Conservation (phyloP, 768 basidiomycete genomes). For the Hygrophorus russula region DNA sequence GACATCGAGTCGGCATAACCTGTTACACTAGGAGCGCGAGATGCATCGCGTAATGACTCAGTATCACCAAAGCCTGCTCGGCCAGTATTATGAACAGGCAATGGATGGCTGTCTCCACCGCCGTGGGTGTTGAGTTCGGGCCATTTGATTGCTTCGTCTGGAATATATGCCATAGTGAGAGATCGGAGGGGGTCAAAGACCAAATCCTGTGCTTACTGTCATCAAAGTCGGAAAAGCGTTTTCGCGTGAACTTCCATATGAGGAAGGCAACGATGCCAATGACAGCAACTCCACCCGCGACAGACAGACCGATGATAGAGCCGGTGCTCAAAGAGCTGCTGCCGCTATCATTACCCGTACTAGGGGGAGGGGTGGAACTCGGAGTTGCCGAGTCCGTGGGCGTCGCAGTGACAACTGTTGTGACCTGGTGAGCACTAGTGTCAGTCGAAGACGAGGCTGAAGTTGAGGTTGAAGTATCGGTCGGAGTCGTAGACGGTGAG, state of each 20-base stretch:
- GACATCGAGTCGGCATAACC: conserved; percentile 22
- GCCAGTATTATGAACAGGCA: conserved; percentile 61
- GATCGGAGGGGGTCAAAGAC: conserved; percentile 3
- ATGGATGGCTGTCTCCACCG: conserved; percentile 41
- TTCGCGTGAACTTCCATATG: conserved; percentile 80
- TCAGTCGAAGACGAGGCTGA: conserved; percentile 7
- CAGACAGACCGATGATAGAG: conserved; percentile 71
- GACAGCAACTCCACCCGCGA: conserved; percentile 69
- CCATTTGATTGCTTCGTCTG: conserved; percentile 86
- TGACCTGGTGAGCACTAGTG: conserved; percentile 11
- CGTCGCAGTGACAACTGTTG: conserved; percentile 17
- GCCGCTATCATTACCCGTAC: conserved; percentile 11
- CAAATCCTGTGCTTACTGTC: conserved; percentile 53
- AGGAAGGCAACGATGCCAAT: conserved; percentile 66
- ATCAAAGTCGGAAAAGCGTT: conserved; percentile 65
- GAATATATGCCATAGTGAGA: conserved; percentile 2
- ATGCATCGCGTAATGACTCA: conserved; percentile 44
- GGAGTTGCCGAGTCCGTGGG: conserved; percentile 11
- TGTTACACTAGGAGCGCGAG: conserved; percentile 29
- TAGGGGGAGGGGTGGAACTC: conserved; percentile 17
- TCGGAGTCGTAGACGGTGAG: conserved; percentile 1
- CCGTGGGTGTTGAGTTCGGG: conserved; percentile 72
- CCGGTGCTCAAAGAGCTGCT: conserved; percentile 45
- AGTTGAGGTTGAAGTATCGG: conserved; percentile 3
- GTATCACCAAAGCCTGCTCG: conserved; percentile 60